phyloP scores from a whole-genome alignment of 2,329 filamentous ascomycete genomes.

The Seiridium unicorne region DNA sequence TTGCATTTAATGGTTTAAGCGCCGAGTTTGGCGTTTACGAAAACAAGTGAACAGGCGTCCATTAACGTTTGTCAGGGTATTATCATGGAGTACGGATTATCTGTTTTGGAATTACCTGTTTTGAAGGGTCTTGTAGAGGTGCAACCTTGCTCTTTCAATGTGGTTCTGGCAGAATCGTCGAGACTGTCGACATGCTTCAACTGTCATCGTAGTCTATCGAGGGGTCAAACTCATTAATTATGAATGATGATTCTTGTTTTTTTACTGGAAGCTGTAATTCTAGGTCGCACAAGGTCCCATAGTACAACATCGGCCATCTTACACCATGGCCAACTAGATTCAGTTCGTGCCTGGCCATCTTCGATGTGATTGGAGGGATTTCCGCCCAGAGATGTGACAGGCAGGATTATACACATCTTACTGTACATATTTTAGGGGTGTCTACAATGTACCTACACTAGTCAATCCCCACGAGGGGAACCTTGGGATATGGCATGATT shows the following conservation, averaged over 20 bases:
- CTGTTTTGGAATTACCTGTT: neutral
- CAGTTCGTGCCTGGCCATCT: neutral
- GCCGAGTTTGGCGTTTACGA: constrained; percentile 16
- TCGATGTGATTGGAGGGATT: neutral
- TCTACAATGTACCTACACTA: too few species aligned
- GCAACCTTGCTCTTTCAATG: neutral
- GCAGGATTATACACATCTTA: neutral
- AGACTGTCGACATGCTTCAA: neutral
- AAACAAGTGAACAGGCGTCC: neutral
- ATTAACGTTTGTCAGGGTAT: neutral
- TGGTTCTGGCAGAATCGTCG: neutral
- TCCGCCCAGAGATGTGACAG: neutral
- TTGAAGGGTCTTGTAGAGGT: neutral
- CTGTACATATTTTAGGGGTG: too few species aligned
- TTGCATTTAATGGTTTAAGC: constrained; percentile 13
- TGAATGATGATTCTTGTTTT: too few species aligned
- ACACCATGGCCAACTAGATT: neutral
- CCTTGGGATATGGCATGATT: too few species aligned
- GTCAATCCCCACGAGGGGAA: too few species aligned
- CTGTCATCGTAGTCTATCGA: neutral
- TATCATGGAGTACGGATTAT: neutral
- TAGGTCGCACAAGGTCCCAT: too few species aligned
- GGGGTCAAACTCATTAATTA: too few species aligned
- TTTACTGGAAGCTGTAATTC: too few species aligned
- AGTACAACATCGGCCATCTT: too few species aligned